phyloP scores from a whole-genome alignment of 2,329 filamentous ascomycete genomes.

The Achaetomium macrosporum region DNA sequence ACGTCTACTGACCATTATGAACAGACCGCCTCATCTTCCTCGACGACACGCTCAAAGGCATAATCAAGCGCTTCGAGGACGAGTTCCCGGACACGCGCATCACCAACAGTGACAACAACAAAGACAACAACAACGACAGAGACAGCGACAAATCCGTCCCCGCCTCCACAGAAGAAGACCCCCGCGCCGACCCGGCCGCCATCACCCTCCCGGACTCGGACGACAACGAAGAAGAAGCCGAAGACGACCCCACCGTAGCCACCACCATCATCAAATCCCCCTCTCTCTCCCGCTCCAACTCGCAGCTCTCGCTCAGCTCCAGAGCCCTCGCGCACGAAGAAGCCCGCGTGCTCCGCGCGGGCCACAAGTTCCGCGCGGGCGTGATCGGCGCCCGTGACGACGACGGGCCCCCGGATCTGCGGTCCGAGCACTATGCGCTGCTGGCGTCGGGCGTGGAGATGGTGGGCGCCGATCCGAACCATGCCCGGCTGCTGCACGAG shows the following conservation, averaged over 20 bases:
- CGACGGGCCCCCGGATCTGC: conserved; percentile 25
- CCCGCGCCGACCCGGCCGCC: conserved; percentile 8
- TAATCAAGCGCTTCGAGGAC: conserved; percentile 93
- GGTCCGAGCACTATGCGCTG: conserved; percentile 46
- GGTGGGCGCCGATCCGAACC: conserved; percentile 45
- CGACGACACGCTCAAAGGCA: conserved; percentile 78
- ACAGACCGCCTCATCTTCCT: conserved; percentile 77
- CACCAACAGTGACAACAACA: conserved; percentile 26
- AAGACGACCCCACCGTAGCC: conserved; percentile 39
- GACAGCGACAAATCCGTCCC: conserved; percentile 22
- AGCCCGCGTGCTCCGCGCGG: conserved; percentile 49
- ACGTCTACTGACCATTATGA: conserved; percentile 24
- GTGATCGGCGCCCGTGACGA: conserved; percentile 28
- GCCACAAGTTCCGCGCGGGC: conserved; percentile 50
- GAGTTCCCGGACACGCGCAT: conserved; percentile 85
- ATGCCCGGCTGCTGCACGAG: conserved; percentile 49
- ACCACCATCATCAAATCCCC: conserved; percentile 31
- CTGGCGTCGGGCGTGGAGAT: conserved; percentile 44
- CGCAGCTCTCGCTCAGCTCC: conserved; percentile 44
- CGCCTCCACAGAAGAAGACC: conserved; percentile 10
- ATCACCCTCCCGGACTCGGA: conserved; percentile 28
- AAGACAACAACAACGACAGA: conserved; percentile 23
- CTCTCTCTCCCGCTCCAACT: conserved; percentile 46
- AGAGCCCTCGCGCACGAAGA: conserved; percentile 52
- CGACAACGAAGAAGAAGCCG: conserved; percentile 45